Base-by-base conservation (phyloP, 306 rosid species). In the Quercus glauca region DNA sequence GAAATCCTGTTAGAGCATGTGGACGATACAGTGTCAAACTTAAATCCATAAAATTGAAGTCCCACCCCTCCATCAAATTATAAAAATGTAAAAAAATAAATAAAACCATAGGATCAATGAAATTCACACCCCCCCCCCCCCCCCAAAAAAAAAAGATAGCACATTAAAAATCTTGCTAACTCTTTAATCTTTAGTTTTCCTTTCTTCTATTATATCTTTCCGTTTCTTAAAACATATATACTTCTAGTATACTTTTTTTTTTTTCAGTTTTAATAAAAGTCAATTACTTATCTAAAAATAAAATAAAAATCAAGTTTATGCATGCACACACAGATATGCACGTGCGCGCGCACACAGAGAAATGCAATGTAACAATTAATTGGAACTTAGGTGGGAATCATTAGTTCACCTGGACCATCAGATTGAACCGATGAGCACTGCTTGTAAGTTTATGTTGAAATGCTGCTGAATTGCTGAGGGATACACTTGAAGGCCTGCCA, bases 361-460 rank as follows among this genome's bases (percentile, higher is more conserved):
- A 18, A 17, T 17, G 5, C 6, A 73, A 37, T 25, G 35, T 29
- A 73, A 9, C 3, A 14, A 4, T 49, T 15, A 8, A 19, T 9
- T 15, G 68, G 72, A 21, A 56, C 55, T 55, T 41, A 21, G 37
- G 70, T 25, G 69, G 15, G 60, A 80, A 67, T 43, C 75, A 83
- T 71, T 75, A 72, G 59, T 83, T 89, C 84, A 96, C 99, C 99
- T 96, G 99, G 75, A 96, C 99, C 99, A 96, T 96, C 81, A 91
- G 86, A 89, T 96, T 96, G 86, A 96, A 96, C 80, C 99, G 98
- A 84, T 91, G 99, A 43, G 98, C 98, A 86, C 99, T 96, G 56
- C 90, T 88, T 70, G 98, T 88, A 73, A 96, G 97, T 83, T 93
- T 96, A 85, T 91, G 96, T 83, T 89, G 99, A 77, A 92, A 89